Evolutionary conservation across 164 flowering plant species (phyloP), one percentile per base, ranked within the genome.

Genomic region (Hamamelis virginiana): DNA sequence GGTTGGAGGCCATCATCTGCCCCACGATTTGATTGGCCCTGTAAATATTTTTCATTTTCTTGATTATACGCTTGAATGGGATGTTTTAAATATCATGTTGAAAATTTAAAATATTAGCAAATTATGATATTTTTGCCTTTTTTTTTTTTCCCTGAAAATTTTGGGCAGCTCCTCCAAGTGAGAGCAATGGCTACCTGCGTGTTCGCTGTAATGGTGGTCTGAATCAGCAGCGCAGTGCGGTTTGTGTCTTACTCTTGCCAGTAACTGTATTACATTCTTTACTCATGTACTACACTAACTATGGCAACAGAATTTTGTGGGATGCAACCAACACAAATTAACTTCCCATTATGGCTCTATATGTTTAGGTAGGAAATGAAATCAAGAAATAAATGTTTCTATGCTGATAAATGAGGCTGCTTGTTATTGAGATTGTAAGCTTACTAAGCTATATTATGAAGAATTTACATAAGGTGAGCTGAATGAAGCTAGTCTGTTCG

Each of bases 131-230:
- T 53, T 44, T 4, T 18, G 15, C 5, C 15, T 38, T n/a, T n/a
- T 44, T 44, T 33, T 9, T 59, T 1, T 21, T 59, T 38, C 22
- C 10, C 53, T 59, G n/a, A 15, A 57, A 11, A 8, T 66, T 11
- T 33, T 59, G 76, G 69, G 64, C 89, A 90, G 97, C 97, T 74
- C 99, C 98, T 74, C 89, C 97, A 57, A 74, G 15, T 66, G 87
- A 92, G 79, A 86, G 75, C 66, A 96, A 84, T 80, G 98, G 98
- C 21, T 96, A 89, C 79, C 74, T 93, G 68, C 87, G 89, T 64
- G 97, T 96, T 76, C 95, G 98, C 25, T 93, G 98, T 75, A 93
- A 91, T 77, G 99, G 99, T 68, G 99, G 99, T 68, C 78, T 96
- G 60, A 96, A 93, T 81, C 99, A 96, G 79, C 99, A 96, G 74